Conservation (phyloP, 2,329 filamentous ascomycete genomes). For the Pestalotiopsis sp. region DNA sequence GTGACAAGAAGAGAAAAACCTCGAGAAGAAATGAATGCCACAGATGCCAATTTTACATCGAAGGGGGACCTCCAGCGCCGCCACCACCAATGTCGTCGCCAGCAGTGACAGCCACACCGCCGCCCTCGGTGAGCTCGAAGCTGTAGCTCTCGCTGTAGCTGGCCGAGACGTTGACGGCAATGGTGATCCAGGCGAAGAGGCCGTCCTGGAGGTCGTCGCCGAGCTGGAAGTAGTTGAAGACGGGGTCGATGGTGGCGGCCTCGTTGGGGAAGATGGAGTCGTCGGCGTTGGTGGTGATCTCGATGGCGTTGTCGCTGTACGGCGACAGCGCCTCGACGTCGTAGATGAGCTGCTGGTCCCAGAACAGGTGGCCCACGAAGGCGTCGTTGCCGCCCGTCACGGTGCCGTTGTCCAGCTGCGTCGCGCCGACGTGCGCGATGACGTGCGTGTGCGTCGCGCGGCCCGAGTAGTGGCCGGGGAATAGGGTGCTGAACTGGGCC, state of each 20-base stretch:
- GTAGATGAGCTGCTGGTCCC: slow-evolving; percentile 60
- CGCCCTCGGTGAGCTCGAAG: neutral
- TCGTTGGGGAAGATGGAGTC: slow-evolving; percentile 10
- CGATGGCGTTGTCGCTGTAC: slow-evolving; percentile 2
- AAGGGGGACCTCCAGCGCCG: neutral
- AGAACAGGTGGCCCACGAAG: slow-evolving; percentile 68
- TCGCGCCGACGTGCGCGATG: slow-evolving; percentile 44
- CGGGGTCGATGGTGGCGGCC: slow-evolving; percentile 1
- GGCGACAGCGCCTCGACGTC: slow-evolving; percentile 9
- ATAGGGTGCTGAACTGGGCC: slow-evolving; percentile 42
- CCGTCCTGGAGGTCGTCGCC: slow-evolving; percentile 7
- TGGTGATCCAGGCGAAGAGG: slow-evolving; percentile 8
- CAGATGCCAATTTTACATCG: neutral
- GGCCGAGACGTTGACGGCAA: slow-evolving; percentile 1
- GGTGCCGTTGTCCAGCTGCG: slow-evolving; percentile 42
- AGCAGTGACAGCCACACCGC: slow-evolving; percentile 1
- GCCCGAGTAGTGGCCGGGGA: slow-evolving; percentile 46
- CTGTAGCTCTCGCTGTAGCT: slow-evolving; percentile 5
- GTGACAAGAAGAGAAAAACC: neutral
- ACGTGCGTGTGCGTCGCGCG: slow-evolving; percentile 53
- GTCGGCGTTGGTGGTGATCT: neutral
- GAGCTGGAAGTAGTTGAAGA: slow-evolving; percentile 8
- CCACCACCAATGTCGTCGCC: neutral
- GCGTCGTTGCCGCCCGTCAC: slow-evolving; percentile 45
- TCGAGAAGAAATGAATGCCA: neutral